Base-by-base conservation (phyloP, 176 grass and related monocot genomes). In the Phoenix dactylifera region DNA sequence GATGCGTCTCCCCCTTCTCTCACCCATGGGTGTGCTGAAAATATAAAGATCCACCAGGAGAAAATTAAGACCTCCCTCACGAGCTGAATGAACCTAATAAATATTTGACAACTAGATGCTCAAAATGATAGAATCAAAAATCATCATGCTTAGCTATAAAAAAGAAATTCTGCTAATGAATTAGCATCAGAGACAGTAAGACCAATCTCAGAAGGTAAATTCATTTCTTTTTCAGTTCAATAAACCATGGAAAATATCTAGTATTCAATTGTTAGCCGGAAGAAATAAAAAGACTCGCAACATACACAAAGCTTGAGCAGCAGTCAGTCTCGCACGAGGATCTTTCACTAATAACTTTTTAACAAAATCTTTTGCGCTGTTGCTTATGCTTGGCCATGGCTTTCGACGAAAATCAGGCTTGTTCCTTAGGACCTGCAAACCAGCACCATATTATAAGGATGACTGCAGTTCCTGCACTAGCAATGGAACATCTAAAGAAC, bases 221-320 rank as follows among this genome's bases (percentile, higher is more conserved):
- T 44, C 9, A 10, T 39, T 39, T 12, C 2, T 44, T 44, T 39
- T 39, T 44, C 9, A 44, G 35, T 12, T 3, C 35, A 44, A 12
- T 14, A 12, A 44, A 14, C 10, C 35, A 44, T 44, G 35, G 35
- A 44, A 30, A 17, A 17, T 59, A 59, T n/a, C 25, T 26, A 26
- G 26, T 17, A 59, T 60, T 26, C 58, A 10, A 24, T 60, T 32
- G 6, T 26, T 35, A 60, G 16, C 26, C 58, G 12, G 16, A 59
- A 26, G 58, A 39, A 60, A 39, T 30, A 26, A 17, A 30, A 29
- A 18, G 30, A 60, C 26, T 35, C 3, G 58, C 23, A 79, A 64
- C 79, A 78, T 82, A 98, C 93, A 98, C 52, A 98, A 83, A 82
- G 93, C 87, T 89, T 98, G 93, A 73, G 93, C 93, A 64, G 93